Base-by-base conservation (phyloP, 2,329 filamentous ascomycete genomes). In the Exophiala sideris region DNA sequence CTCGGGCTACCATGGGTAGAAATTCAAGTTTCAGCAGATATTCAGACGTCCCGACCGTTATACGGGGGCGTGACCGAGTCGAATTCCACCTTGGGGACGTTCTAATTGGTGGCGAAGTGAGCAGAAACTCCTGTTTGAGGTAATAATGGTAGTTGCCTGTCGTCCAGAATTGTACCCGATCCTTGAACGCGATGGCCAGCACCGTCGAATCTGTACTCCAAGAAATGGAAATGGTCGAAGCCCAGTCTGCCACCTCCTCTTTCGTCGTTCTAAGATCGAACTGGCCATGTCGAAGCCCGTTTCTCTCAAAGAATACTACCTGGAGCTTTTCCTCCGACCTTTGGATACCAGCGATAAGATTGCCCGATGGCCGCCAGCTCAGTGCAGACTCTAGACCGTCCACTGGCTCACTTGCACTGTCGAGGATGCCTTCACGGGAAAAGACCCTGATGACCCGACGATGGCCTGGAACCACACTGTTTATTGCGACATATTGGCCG, bases 131-230 rank as follows among this genome's bases (percentile, higher is more conserved):
- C 68, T 96, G 91, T 73, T 99, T 99, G 12, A 99, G 78, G 69
- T 97, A 97, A 82, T 94, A 99, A 68, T 97, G 89, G 64, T 99
- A 99, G 69, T 99, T 99, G 16, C 90, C 88, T 80, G 87, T 96
- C 0, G 91, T 96, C 94, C 94, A 99, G 1, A 99, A 76, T 67
- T 99, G 94, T n/a, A 94, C 75, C 52, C 83, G 80, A 60, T 91
- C 82, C 32, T 77, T 76, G 62, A 91, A 83, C 1, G 82, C 78
- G n/a, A 96, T 85, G 5, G 92, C 91, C 42, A 99, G 78, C 0
- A 96, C 89, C 1, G 86, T 92, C 0, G 94, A 99, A 68, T 99
- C 92, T 3, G 84, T 80, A 67, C 96, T 99, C 94, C 94, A 99
- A 45, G 82, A 79, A 11, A 99, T 75, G 24, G 75, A 73, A 50